Percentiles rank a stretch among this genome's conserved stretches.
These are phyloP conservation scores for Penicillium occitanis DNA, from an alignment of 2,329 filamentous ascomycete species.

Conservation along the genomic window DNA sequence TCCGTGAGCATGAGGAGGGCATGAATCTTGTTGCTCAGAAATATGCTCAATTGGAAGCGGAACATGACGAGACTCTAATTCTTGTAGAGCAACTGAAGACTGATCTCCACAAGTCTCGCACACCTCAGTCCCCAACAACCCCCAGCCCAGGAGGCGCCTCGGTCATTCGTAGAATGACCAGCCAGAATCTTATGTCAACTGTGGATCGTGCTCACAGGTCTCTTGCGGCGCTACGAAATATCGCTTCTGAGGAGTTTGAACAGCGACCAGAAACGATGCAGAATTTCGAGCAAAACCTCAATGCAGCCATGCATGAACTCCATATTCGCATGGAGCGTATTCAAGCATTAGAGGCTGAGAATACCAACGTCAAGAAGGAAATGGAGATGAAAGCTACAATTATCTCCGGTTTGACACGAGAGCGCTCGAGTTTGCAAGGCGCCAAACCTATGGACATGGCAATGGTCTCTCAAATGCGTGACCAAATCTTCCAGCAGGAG, in stretches of 20 bases:
- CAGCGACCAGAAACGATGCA: constrained; percentile 79
- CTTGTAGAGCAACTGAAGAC: constrained; percentile 89
- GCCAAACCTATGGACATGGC: constrained; percentile 85
- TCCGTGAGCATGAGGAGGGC: constrained; percentile 73
- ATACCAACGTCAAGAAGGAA: constrained; percentile 82
- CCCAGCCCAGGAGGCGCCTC: constrained; percentile 50
- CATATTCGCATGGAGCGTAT: constrained; percentile 84
- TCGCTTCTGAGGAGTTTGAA: constrained; percentile 84
- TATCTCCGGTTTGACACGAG: constrained; percentile 88
- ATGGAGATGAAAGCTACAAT: constrained; percentile 97
- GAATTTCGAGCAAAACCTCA: constrained; percentile 88
- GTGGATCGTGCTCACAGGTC: constrained; percentile 90
- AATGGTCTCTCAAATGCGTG: constrained; percentile 79
- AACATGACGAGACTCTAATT: constrained; percentile 78
- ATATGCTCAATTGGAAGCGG: constrained; percentile 78
- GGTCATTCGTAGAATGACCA: constrained; percentile 91
- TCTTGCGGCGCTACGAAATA: constrained; percentile 82
- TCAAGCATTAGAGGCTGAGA: constrained; percentile 82
- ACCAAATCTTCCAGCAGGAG: constrained; percentile 85
- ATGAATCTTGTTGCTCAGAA: constrained; percentile 71
- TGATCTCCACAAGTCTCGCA: constrained; percentile 76
- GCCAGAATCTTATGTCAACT: constrained; percentile 74
- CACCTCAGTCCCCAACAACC: constrained; percentile 55
- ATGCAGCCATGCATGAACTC: constrained; percentile 88
- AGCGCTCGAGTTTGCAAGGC: constrained; percentile 83